Evolutionary conservation across 257 asterid species (phyloP).

Genomic region (Ilex asprella): DNA sequence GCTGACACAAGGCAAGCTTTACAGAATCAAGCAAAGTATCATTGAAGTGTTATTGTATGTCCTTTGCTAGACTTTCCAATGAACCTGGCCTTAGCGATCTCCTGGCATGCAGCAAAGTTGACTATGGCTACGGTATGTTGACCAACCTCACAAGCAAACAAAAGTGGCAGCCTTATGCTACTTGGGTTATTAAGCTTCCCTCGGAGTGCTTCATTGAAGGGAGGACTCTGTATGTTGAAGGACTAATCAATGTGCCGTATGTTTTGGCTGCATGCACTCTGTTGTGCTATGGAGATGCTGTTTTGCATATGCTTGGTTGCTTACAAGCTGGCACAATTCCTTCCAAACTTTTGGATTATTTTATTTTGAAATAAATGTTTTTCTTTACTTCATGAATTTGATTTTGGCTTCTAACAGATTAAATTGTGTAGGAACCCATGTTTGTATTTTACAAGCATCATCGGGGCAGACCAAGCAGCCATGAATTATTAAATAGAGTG

Average conservation of each 20-base stretch:
- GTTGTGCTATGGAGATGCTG: slow-evolving; percentile 70
- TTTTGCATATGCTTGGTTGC: slow-evolving; percentile 64
- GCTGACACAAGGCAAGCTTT: slow-evolving; percentile 26
- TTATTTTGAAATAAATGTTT: background rate
- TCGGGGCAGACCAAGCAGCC: slow-evolving; percentile 40
- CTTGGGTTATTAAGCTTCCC: slow-evolving; percentile 70
- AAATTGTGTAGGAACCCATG: slow-evolving; percentile 64
- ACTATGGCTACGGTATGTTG: slow-evolving; percentile 53
- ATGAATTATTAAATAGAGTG: slow-evolving; percentile 41
- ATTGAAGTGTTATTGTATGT: slow-evolving; percentile 47
- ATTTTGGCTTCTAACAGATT: slow-evolving; percentile 23
- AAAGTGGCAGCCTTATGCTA: slow-evolving; percentile 67
- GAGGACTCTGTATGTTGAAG: slow-evolving; percentile 70
- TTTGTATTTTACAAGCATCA: slow-evolving; percentile 68
- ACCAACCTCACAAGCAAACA: slow-evolving; percentile 65
- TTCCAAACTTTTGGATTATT: background rate
- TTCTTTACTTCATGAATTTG: slow-evolving; percentile 3
- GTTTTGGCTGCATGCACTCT: slow-evolving; percentile 65
- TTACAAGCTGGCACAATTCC: too few species aligned
- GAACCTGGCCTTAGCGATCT: slow-evolving; percentile 48
- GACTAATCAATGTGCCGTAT: slow-evolving; percentile 63
- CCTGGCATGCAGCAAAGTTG: slow-evolving; percentile 46
- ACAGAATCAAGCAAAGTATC: slow-evolving; percentile 35
- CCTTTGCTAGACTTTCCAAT: slow-evolving; percentile 44
- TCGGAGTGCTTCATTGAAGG: slow-evolving; percentile 80